Percentiles rank a stretch among this genome's conserved stretches.
phyloP scores from a whole-genome alignment of 768 basidiomycete species.

The Pisolithus tinctorius region DNA sequence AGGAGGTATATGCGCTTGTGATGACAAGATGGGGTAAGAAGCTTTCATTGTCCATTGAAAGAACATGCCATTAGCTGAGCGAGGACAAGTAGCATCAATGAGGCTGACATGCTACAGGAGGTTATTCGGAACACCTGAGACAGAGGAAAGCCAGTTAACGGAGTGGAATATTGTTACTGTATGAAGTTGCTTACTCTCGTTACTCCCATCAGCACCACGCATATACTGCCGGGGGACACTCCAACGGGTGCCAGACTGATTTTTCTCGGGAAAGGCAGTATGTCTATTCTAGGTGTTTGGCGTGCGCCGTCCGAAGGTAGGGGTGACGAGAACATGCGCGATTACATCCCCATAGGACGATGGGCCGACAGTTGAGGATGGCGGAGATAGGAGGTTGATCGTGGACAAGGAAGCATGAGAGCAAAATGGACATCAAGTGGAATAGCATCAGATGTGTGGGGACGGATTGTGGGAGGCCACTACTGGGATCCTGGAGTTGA shows the following conservation, averaged over 20 bases:
- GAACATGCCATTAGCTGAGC: conserved; percentile 73
- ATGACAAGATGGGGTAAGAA: conserved; percentile 1
- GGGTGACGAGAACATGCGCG: conserved; percentile 35
- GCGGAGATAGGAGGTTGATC: conserved; percentile 28
- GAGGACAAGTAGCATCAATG: conserved; percentile 68
- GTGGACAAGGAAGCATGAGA: conserved; percentile 22
- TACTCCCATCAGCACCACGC: conserved; percentile 62
- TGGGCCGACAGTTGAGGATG: conserved; percentile 29
- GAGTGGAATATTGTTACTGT: background rate
- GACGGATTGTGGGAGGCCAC: conserved; percentile 16
- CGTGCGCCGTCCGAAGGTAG: conserved; percentile 24
- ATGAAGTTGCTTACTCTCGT: conserved; percentile 39
- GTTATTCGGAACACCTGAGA: conserved; percentile 53
- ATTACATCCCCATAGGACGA: conserved; percentile 37
- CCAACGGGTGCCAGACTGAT: conserved; percentile 69
- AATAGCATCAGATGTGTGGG: conserved; percentile 7
- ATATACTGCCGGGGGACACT: conserved; percentile 61
- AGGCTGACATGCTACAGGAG: conserved; percentile 64
- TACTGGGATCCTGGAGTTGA: conserved; percentile 12
- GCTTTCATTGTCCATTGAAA: conserved; percentile 1
- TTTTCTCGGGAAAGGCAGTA: conserved; percentile 42
- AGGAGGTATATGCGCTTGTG: conserved; percentile 77
- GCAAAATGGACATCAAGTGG: conserved; percentile 1
- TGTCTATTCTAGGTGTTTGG: conserved; percentile 25
- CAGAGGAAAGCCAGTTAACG: background rate